Evolutionary conservation across 164 flowering plant genomes (phyloP).

Genomic region (Pachysandra terminalis): DNA sequence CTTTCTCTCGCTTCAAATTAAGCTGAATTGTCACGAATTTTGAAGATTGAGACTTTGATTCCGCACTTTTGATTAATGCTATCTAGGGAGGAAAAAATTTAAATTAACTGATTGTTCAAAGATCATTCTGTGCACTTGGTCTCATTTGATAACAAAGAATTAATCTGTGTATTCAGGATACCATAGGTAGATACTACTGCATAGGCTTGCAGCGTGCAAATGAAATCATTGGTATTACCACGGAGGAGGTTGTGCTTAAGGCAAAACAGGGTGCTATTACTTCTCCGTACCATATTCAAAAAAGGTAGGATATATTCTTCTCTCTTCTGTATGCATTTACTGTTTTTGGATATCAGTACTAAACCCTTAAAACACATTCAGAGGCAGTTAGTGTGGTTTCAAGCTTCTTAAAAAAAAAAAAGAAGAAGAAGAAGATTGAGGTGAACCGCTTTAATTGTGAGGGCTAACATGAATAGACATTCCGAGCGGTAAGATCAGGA

Average conservation of each 20-base stretch:
- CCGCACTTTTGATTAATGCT: too few species aligned
- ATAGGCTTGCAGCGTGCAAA: conserved; percentile 81
- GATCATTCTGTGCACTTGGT: conserved; percentile 15
- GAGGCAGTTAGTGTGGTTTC: neutral
- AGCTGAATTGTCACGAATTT: too few species aligned
- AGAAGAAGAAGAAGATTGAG: too few species aligned
- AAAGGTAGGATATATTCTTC: conserved; percentile 13
- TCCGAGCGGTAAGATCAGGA: too few species aligned
- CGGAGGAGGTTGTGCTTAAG: conserved; percentile 85
- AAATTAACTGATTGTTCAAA: neutral
- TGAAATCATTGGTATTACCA: conserved; percentile 89
- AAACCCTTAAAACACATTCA: neutral
- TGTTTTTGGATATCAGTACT: conserved; percentile 16
- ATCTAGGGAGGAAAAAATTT: too few species aligned
- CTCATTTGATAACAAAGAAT: neutral
- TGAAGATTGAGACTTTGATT: too few species aligned
- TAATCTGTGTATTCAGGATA: conserved; percentile 44
- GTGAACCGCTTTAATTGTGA: too few species aligned
- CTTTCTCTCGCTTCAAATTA: too few species aligned
- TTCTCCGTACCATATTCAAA: conserved; percentile 22
- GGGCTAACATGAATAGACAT: too few species aligned
- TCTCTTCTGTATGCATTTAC: neutral
- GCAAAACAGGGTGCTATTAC: conserved; percentile 42
- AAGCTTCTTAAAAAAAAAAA: too few species aligned
- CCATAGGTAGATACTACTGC: conserved; percentile 65